Percentiles rank a stretch among this genome's conserved stretches.
Evolutionary conservation across 805 yeast genomes (phyloP).

Genomic region (Ogataea dorogensis): DNA sequence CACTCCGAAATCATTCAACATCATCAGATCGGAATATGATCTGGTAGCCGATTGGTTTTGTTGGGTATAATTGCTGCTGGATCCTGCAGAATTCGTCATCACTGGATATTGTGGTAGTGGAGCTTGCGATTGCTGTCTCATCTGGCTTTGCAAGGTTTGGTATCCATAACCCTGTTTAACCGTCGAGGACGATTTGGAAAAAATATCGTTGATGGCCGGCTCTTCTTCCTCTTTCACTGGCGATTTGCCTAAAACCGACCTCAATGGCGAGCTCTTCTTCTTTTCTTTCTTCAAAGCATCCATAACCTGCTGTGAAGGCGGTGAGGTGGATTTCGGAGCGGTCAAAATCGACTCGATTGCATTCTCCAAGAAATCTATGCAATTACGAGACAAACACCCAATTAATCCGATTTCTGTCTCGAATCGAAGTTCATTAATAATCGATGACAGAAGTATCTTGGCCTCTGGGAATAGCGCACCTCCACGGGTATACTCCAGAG

Average conservation of each 20-base stretch:
- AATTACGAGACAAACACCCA: slow-evolving; percentile 58
- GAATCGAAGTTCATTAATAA: slow-evolving; percentile 47
- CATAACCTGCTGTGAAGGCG: slow-evolving; percentile 16
- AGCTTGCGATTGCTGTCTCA: slow-evolving; percentile 17
- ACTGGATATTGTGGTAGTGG: slow-evolving; percentile 6
- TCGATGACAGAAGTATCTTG: slow-evolving; percentile 51
- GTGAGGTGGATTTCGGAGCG: slow-evolving; percentile 37
- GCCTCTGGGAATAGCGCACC: slow-evolving; percentile 77
- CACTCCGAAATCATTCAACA: slow-evolving; percentile 62
- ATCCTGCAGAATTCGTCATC: neutral
- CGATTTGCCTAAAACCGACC: slow-evolving; percentile 12
- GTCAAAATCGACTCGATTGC: slow-evolving; percentile 62
- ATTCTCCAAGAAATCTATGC: slow-evolving; percentile 54
- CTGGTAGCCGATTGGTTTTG: slow-evolving; percentile 11
- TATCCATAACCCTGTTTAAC: slow-evolving; percentile 8
- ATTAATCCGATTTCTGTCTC: slow-evolving; percentile 56
- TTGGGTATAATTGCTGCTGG: too few relatives aligned
- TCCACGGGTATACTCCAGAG: slow-evolving; percentile 78
- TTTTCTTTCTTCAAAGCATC: slow-evolving; percentile 20
- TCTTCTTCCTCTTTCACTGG: slow-evolving; percentile 22
- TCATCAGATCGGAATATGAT: slow-evolving; percentile 32
- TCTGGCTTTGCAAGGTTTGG: slow-evolving; percentile 25
- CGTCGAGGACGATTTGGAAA: slow-evolving; percentile 18
- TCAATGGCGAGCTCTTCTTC: slow-evolving; percentile 27
- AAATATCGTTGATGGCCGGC: slow-evolving; percentile 35